Percentiles rank a stretch among this genome's conserved stretches.
These are phyloP conservation scores for Physaria fendleri DNA, from an alignment of 345 rosid genomes.

Conservation along the genomic window DNA sequence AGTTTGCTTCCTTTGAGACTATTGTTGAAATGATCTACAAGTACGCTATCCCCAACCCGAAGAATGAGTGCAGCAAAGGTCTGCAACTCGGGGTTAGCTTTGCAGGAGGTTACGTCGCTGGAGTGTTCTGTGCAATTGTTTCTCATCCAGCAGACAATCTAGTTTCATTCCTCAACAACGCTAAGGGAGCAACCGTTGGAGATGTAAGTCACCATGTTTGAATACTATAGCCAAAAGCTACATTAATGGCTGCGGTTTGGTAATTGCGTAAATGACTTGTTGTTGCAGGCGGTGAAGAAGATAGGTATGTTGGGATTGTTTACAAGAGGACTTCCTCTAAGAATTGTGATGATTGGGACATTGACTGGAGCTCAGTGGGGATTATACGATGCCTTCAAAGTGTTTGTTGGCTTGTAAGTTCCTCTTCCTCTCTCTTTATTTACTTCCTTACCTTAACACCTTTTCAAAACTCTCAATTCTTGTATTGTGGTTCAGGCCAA, in stretches of 20 bases:
- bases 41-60: slow-evolving; percentile 72
- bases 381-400: slow-evolving; percentile 89
- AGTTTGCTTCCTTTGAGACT: slow-evolving; percentile 90
- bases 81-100: slow-evolving; percentile 87
- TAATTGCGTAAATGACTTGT: neutral
- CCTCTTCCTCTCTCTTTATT: too few species aligned
- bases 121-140: slow-evolving; percentile 79
- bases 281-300: slow-evolving; percentile 89
- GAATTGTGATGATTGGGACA: slow-evolving; percentile 95
- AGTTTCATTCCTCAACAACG: slow-evolving; percentile 90
- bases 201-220: slow-evolving; percentile 51
- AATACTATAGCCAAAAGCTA: too few species aligned
- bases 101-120: slow-evolving; percentile 88
- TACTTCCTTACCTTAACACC: too few species aligned
- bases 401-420: slow-evolving; percentile 88
- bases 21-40: slow-evolving; percentile 84
- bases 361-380: slow-evolving; percentile 95
- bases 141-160: slow-evolving; percentile 96
- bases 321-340: slow-evolving; percentile 91
- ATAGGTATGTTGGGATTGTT: slow-evolving; percentile 79
- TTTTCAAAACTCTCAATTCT: neutral
- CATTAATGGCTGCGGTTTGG: too few species aligned
- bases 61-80: slow-evolving; percentile 75
- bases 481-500: slow-evolving; percentile 85
- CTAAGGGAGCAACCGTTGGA: slow-evolving; percentile 90